Conservation (phyloP, 345 rosid species). For the Gossypium ekmanianum region DNA sequence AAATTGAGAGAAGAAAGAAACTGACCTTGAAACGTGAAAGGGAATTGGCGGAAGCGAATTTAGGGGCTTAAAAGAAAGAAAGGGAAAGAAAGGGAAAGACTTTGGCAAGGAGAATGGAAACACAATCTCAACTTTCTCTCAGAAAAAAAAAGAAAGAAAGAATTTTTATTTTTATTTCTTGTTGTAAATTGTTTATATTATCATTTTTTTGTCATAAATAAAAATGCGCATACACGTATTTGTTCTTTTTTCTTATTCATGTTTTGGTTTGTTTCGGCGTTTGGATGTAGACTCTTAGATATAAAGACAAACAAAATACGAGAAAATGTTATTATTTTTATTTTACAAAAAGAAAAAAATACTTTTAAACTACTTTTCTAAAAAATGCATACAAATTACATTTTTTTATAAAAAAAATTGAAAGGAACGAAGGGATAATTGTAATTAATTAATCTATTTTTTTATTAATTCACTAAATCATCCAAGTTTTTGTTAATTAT, state of each 20-base stretch:
- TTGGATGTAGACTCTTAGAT: not conserved
- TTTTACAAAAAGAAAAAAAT: too few species aligned
- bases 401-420: too few species aligned
- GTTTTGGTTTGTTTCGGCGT: not conserved
- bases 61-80: slow-evolving; percentile 19
- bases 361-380: too few species aligned
- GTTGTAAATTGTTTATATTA: not conserved
- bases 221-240: not conserved
- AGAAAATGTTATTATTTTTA: not conserved
- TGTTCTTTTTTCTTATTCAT: not conserved
- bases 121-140: slow-evolving; percentile 53
- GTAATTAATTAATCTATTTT: too few species aligned
- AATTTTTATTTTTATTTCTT: not conserved
- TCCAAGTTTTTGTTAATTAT: too few species aligned
- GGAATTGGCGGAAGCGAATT: slow-evolving; percentile 26
- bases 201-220: slow-evolving; percentile 8
- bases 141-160: not conserved
- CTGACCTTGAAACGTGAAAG: slow-evolving; percentile 18
- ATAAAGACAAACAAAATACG: not conserved
- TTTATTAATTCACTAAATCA: too few species aligned
- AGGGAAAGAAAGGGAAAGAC: slow-evolving; percentile 16
- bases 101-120: slow-evolving; percentile 34
- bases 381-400: too few species aligned
- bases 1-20: slow-evolving; percentile 1
- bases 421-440: too few species aligned